A percentile compares a stretch with the other conserved stretches of the same genome.
These are phyloP conservation scores for Plasmodium inui DNA, from an alignment of 169 alveolate species.

Conservation along the genomic window DNA sequence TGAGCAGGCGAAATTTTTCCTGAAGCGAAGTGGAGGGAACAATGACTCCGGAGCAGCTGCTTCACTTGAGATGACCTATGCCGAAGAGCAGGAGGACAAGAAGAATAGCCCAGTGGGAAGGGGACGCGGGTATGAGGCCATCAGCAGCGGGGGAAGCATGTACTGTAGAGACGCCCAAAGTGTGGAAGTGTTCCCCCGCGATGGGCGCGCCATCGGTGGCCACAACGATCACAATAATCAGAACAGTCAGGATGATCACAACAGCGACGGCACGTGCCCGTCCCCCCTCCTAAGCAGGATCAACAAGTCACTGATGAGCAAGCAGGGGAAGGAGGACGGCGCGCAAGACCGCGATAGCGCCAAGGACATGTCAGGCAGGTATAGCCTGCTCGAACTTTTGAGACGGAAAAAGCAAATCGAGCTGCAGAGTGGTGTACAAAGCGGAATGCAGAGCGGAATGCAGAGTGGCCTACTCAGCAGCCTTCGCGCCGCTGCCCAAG, in stretches of 20 bases:
- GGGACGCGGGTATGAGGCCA: background rate
- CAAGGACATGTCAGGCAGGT: background rate
- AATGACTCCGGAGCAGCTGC: constrained; percentile 1
- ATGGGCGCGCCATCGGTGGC: background rate
- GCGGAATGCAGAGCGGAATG: background rate
- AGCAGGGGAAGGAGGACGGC: background rate
- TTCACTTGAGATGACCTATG: background rate
- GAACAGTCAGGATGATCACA: too few relatives aligned
- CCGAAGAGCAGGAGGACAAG: background rate
- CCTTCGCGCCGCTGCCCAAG: background rate
- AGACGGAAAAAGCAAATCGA: constrained; percentile 12
- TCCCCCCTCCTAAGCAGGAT: constrained; percentile 44
- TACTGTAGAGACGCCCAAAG: background rate
- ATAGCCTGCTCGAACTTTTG: constrained; percentile 4
- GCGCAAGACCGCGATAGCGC: background rate
- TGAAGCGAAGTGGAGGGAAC: background rate
- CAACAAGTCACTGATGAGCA: background rate
- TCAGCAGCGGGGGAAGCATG: background rate
- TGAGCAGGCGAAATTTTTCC: background rate
- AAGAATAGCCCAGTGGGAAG: background rate
- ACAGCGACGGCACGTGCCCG: background rate
- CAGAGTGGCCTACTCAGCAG: background rate
- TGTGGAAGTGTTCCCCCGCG: background rate
- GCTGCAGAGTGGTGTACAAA: background rate
- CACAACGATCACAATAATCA: background rate